phyloP scores from a whole-genome alignment of 1,139 yeast species.

The Meyerozyma athensensis region DNA sequence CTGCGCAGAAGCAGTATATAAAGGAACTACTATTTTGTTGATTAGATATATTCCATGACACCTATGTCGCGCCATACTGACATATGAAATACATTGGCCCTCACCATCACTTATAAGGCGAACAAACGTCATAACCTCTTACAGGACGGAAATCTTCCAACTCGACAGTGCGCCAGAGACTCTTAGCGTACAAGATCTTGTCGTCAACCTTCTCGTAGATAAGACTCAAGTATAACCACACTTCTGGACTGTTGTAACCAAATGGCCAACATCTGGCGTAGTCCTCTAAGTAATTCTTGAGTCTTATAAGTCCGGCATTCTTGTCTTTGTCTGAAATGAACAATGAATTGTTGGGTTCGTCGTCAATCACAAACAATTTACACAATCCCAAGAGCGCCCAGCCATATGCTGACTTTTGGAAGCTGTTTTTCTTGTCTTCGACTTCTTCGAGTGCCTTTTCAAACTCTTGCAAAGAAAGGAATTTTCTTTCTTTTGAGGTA shows the following conservation, averaged over 20 bases:
- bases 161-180: constrained; percentile 65
- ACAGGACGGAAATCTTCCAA: constrained; percentile 67
- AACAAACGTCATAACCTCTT: constrained; percentile 33
- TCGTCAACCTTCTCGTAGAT: constrained; percentile 64
- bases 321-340: constrained; percentile 48
- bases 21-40: too few relatives aligned
- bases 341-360: constrained; percentile 27
- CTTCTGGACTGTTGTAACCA: constrained; percentile 60
- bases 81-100: background rate
- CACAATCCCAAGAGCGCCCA: constrained; percentile 66
- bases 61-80: background rate
- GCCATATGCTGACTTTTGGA: constrained; percentile 37
- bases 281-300: constrained; percentile 59
- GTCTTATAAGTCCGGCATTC: constrained; percentile 61
- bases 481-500: constrained; percentile 33
- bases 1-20: constrained; percentile 1
- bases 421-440: constrained; percentile 15
- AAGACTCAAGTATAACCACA: constrained; percentile 68
- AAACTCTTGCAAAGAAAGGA: constrained; percentile 59
- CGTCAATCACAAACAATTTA: constrained; percentile 47
- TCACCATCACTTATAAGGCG: background rate
- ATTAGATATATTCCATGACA: too few relatives aligned
- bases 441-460: constrained; percentile 56
- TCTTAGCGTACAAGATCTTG: constrained; percentile 42
- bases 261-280: constrained; percentile 40